Evolutionary conservation across 805 yeast genomes (phyloP).

Genomic region (Wickerhamomyces canadensis): DNA sequence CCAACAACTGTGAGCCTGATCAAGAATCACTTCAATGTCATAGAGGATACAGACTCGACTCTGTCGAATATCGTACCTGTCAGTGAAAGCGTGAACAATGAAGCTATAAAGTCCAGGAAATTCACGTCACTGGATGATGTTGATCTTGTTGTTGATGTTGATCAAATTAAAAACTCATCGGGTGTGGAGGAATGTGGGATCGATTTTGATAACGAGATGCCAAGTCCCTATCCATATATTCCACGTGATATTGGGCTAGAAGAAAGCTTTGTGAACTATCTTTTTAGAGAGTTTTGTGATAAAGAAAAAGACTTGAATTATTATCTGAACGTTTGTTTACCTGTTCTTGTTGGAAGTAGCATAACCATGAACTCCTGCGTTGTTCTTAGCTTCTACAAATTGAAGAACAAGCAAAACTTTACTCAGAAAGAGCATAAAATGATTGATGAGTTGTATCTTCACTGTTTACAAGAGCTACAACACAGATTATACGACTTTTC

Average conservation of each 20-base stretch:
- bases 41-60: neutral
- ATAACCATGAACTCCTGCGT: constrained; percentile 9
- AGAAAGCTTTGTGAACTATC: neutral
- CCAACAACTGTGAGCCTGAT: neutral
- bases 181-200: neutral
- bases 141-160: neutral
- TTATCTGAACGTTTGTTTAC: constrained; percentile 6
- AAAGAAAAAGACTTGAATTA: neutral
- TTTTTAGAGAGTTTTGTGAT: constrained; percentile 1
- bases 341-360: constrained; percentile 13
- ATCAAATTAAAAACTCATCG: neutral
- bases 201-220: neutral
- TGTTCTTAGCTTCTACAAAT: constrained; percentile 7
- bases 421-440: constrained; percentile 3
- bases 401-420: constrained; percentile 4
- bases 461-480: constrained; percentile 8
- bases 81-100: neutral
- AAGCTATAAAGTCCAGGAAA: neutral
- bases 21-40: neutral
- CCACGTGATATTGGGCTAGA: neutral
- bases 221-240: neutral
- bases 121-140: constrained; percentile 1
- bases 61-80: neutral
- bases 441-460: constrained; percentile 6
- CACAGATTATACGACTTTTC: constrained; percentile 5